Conservation (phyloP, 352 stramenopile genomes). For the Globisporangium cederbergense region DNA sequence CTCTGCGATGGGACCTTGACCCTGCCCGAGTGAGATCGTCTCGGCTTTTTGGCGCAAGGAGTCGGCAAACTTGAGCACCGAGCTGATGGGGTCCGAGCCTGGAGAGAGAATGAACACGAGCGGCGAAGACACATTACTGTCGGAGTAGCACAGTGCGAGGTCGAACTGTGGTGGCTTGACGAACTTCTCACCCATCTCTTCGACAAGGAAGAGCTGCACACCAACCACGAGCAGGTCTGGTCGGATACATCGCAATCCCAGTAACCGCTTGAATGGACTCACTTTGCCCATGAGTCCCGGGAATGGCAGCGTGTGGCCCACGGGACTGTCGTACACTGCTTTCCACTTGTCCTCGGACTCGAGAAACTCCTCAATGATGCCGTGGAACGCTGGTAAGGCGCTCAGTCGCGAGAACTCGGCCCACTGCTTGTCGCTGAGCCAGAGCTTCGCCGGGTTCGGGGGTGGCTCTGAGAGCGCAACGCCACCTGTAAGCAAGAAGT, state of each 20-base stretch:
- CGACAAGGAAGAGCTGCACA: constrained; percentile 88
- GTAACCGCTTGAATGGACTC: constrained; percentile 68
- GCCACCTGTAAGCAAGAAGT: constrained; percentile 93
- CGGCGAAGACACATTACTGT: constrained; percentile 82
- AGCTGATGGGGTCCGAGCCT: constrained; percentile 89
- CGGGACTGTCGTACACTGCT: constrained; percentile 81
- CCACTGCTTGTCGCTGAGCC: constrained; percentile 92
- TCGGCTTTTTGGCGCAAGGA: constrained; percentile 68
- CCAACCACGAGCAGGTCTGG: constrained; percentile 85
- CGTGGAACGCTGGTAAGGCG: constrained; percentile 69
- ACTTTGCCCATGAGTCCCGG: constrained; percentile 58
- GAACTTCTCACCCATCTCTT: constrained; percentile 89
- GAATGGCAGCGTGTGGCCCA: constrained; percentile 79
- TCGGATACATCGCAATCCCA: constrained; percentile 79
- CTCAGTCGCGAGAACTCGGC: constrained; percentile 90
- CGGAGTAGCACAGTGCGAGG: constrained; percentile 82
- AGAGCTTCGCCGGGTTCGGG: constrained; percentile 87
- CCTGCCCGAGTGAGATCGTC: constrained; percentile 91
- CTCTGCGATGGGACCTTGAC: constrained; percentile 89
- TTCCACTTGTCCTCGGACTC: constrained; percentile 82
- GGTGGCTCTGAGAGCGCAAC: constrained; percentile 87
- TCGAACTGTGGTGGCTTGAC: constrained; percentile 91
- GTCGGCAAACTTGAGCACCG: constrained; percentile 89
- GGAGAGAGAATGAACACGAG: constrained; percentile 93
- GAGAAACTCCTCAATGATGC: constrained; percentile 82